Evolutionary conservation across 1,284 basidiomycete genomes (phyloP), one percentile per base, ranked within the genome.

Genomic region (Cryptococcus sp.): DNA sequence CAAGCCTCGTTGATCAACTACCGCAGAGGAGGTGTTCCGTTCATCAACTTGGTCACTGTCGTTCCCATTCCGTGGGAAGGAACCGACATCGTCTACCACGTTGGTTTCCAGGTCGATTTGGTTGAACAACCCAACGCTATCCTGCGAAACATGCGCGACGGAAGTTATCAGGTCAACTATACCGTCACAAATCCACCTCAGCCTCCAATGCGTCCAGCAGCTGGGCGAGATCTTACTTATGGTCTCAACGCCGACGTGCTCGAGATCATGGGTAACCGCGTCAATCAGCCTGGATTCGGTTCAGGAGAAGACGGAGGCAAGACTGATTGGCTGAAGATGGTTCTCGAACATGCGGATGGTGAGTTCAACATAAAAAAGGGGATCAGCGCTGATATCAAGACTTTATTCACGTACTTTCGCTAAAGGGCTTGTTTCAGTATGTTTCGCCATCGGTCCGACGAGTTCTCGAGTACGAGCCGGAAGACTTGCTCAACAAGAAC

Each of bases 371-470:
- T 41, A 14, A 9, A 13, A 13, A 9, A 9, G 39, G 10, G 39
- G 19, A n/a, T 9, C 39, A n/a, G n/a, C 39, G 48, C 52, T 49
- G 16, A 57, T 19, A 14, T 42, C 4, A 22, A 45, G 91, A 96
- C 70, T 89, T 94, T 67, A 78, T 96, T 25, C 86, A 89, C 66
- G 91, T 96, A 39, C 80, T 97, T 24, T 92, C 89, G 4, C 83
- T 97, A 59, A 96, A 96, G 67, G 93, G 93, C n/a, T 81, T 82
- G 7, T 91, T 97, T 76, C 82, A 93, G 47, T 98, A 96, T 69
- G 88, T 91, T 50, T 88, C 91, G 0, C 90, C 89, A 0, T 82
- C 84, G n/a, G 82, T 92, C 16, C 76, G 80, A 16, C 77, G 81
- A 28, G 81, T 88, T 11, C 79, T 93, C 23, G 90, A 89, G 28